Conservation (phyloP, 306 rosid species). For the Vigna trinervia region DNA sequence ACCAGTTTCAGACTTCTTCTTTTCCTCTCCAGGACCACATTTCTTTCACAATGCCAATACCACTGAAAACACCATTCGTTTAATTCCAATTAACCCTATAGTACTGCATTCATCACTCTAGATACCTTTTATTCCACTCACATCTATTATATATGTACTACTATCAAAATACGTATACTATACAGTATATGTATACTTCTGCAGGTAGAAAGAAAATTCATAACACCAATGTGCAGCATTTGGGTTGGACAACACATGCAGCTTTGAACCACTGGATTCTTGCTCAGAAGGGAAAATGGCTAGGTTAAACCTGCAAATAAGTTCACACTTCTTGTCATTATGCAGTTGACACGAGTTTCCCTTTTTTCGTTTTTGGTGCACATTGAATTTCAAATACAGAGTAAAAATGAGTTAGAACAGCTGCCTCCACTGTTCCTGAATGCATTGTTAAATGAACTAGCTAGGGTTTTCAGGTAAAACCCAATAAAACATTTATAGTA, state of each 20-base stretch:
- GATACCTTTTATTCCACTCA: slow-evolving; percentile 24
- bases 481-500: neutral
- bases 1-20: slow-evolving; percentile 30
- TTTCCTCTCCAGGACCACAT: slow-evolving; percentile 57
- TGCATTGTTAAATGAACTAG: neutral
- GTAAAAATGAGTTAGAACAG: neutral
- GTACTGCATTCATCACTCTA: slow-evolving; percentile 1
- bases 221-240: slow-evolving; percentile 5
- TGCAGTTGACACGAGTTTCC: neutral
- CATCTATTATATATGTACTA: too few relatives aligned
- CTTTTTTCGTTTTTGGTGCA: neutral
- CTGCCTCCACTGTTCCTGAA: neutral
- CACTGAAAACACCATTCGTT: neutral
- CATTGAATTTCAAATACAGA: neutral
- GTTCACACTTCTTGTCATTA: slow-evolving; percentile 3
- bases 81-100: slow-evolving; percentile 35
- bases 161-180: neutral
- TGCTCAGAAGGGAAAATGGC: slow-evolving; percentile 37
- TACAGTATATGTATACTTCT: neutral
- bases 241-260: neutral
- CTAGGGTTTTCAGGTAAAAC: neutral
- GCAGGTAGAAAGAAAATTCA: neutral
- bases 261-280: slow-evolving; percentile 14
- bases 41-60: slow-evolving; percentile 18
- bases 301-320: slow-evolving; percentile 6